A percentile compares a stretch with the other conserved stretches of the same genome.
Conservation (phyloP, 164 flowering plant species). For the Tetracentron sinense region DNA sequence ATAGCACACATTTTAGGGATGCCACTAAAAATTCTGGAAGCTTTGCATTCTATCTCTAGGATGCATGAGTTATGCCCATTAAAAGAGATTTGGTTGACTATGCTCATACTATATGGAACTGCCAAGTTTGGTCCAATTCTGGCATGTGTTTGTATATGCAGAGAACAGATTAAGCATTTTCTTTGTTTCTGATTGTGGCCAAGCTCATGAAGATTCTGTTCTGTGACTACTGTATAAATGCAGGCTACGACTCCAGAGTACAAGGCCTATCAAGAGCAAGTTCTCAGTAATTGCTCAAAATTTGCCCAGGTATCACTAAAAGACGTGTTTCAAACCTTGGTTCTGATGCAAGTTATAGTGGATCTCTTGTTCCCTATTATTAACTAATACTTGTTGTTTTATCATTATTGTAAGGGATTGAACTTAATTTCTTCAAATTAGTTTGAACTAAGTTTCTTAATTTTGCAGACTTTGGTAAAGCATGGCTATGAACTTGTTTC, state of each 20-base stretch:
- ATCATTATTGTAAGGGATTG: neutral
- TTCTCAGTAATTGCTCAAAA: constrained; percentile 75
- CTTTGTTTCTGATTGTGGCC: neutral
- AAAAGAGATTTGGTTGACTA: no score
- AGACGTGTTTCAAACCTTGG: neutral
- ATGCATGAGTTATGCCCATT: no score
- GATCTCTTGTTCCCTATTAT: constrained; percentile 7
- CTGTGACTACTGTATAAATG: constrained; percentile 13
- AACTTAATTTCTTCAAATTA: neutral
- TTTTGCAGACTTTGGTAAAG: constrained; percentile 55
- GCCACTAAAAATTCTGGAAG: no score
- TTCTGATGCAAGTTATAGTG: neutral
- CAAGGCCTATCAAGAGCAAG: constrained; percentile 38
- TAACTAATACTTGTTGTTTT: constrained; percentile 9
- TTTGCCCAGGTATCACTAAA: constrained; percentile 72
- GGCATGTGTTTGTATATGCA: neutral
- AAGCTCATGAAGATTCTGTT: neutral
- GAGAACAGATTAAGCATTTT: neutral
- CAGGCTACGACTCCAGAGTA: constrained; percentile 92
- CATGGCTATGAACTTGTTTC: constrained; percentile 88
- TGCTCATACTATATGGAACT: no score
- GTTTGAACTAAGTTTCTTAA: constrained; percentile 3
- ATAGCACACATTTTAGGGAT: no score
- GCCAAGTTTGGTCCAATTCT: neutral
- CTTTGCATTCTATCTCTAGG: no score